Evolutionary conservation across 108 stramenopile species (phyloP).

Genomic region (Pelagomonas calceolata): DNA sequence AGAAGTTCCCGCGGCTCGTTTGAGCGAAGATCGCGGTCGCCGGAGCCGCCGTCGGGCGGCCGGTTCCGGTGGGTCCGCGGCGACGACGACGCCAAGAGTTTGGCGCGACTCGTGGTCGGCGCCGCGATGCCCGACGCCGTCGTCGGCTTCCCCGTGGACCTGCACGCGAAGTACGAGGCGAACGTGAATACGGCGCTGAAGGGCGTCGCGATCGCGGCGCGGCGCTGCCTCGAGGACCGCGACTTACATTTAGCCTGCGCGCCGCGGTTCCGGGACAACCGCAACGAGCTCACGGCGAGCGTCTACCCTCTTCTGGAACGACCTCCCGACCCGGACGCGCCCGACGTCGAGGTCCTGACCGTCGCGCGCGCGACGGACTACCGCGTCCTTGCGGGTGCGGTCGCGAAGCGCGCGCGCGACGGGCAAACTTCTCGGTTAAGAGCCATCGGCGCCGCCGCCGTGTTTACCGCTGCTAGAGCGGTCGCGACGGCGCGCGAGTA

Average conservation of each 20-base stretch:
- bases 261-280: background rate
- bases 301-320: background rate
- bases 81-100: background rate
- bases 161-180: background rate
- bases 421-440: background rate
- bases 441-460: background rate
- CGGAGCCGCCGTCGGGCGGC: background rate
- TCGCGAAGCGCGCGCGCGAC: background rate
- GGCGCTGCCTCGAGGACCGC: background rate
- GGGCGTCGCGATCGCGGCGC: background rate
- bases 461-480: background rate
- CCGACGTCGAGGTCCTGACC: background rate
- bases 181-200: slow-evolving; percentile 2
- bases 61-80: background rate
- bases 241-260: background rate
- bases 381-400: slow-evolving; percentile 4
- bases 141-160: background rate
- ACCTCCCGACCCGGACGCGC: background rate
- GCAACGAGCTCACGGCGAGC: background rate
- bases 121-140: background rate
- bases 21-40: no score
- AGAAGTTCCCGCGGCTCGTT: no score
- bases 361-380: slow-evolving; percentile 1
- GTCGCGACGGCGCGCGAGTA: background rate
- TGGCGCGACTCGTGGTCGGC: background rate